Evolutionary conservation across 345 rosid genomes (phyloP), one percentile per base, ranked within the genome.

Genomic region (Pistacia atlantica): DNA sequence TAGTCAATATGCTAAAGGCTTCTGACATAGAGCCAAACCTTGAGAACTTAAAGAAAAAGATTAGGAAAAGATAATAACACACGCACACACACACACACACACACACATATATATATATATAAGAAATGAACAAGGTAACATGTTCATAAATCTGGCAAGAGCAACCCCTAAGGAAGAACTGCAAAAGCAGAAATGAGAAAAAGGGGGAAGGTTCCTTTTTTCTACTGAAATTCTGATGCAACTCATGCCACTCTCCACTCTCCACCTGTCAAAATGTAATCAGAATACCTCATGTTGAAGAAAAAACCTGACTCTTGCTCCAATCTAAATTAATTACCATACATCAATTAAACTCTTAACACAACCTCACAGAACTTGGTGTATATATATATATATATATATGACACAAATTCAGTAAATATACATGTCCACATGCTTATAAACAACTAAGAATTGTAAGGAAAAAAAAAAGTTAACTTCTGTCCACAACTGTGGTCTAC

Each of bases 291-390:
- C 93, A 91, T 87, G 87, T 88, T 93, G 84, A 93, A 93, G 87
- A 78, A 91, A 83, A 87, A 91, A 38, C 90, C 92, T 4, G 98
- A 93, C 84, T 93, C 98, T 82, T 91, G 89, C 88, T 93, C 98
- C 93, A 93, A 74, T 69, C 98, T 93, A 60, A 59, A 74, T 46
- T n/a, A 73, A 52, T 12, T 18, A 67, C 37, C 46, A 63, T 63
- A 3, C 63, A 59, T 59, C 46, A 31, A 78, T 49, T 55, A 45
- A 67, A 72, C 37, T 10, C 51, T 22, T 4, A 66, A 59, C 46
- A 76, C 54, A 67, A 11, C 69, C 65, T 57, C 66, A 54, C 65
- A 58, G 65, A 66, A 75, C 38, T 66, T 28, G 45, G 45, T 5
- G 45, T 42, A 42, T 42, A 42, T 5, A 42, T 42, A 42, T 42